Percentiles rank a stretch among this genome's conserved stretches.
Conservation (phyloP, 164 flowering plant species). For the Pachysandra terminalis region DNA sequence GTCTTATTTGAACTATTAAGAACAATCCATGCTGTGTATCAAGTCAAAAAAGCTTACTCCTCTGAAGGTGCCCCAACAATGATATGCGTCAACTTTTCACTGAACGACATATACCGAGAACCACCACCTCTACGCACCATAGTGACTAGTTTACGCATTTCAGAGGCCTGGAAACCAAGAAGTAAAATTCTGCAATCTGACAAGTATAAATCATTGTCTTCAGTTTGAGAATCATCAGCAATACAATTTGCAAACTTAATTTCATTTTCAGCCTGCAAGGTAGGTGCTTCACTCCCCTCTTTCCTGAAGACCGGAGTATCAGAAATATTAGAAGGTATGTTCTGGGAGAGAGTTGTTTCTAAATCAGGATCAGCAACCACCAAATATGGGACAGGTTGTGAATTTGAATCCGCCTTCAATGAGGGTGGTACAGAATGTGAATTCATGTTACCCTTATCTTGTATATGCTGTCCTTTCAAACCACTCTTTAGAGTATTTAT, state of each 20-base stretch:
- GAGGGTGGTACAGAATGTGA: conserved; percentile 33
- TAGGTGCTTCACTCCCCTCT: conserved; percentile 30
- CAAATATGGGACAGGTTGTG: conserved; percentile 31
- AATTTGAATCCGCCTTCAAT: conserved; percentile 30
- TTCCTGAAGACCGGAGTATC: conserved; percentile 30
- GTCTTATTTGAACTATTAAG: not conserved
- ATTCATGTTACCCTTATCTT: conserved; percentile 30
- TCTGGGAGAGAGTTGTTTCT: conserved; percentile 58
- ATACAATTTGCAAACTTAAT: conserved; percentile 47
- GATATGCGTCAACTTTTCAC: conserved; percentile 80
- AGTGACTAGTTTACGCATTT: conserved; percentile 68
- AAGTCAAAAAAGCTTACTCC: conserved; percentile 41
- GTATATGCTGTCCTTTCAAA: conserved; percentile 25
- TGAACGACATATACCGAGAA: conserved; percentile 69
- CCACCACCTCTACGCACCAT: conserved; percentile 92
- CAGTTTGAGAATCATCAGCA: conserved; percentile 85
- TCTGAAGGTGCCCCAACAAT: conserved; percentile 82
- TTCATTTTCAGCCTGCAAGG: conserved; percentile 33
- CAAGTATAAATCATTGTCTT: conserved; percentile 77
- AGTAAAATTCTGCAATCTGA: conserved; percentile 80
- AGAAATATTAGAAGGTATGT: conserved; percentile 35
- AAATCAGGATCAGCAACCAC: conserved; percentile 36
- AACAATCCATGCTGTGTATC: conserved; percentile 1
- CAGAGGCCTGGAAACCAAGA: conserved; percentile 76
- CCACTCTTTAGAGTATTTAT: conserved; percentile 23